Evolutionary conservation across 192 early-diverging fungal genomes (phyloP).

Genomic region (Kickxella alabastrina): DNA sequence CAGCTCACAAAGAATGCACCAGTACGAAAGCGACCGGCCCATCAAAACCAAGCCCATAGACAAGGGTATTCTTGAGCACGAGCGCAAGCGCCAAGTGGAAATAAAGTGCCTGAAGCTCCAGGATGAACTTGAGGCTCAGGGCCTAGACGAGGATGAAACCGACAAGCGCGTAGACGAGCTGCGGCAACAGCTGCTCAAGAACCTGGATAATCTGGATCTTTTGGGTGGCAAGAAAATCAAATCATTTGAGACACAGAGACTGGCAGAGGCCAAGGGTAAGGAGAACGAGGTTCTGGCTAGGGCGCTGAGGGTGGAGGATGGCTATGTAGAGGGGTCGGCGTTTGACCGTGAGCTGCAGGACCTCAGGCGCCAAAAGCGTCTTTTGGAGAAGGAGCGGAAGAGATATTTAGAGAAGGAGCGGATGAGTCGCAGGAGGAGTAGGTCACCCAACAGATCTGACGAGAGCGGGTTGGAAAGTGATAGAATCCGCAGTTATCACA

Average conservation of each 20-base stretch:
- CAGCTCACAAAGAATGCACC: background rate
- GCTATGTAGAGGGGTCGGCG: slow-evolving; percentile 69
- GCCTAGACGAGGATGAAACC: slow-evolving; percentile 62
- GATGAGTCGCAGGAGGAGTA: background rate
- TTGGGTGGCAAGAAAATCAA: slow-evolving; percentile 18
- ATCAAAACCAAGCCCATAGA: slow-evolving; percentile 29
- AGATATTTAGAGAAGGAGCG: slow-evolving; percentile 1
- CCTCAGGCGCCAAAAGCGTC: slow-evolving; percentile 31
- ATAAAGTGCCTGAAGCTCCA: slow-evolving; percentile 78
- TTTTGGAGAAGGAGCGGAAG: slow-evolving; percentile 27
- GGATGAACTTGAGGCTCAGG: slow-evolving; percentile 74
- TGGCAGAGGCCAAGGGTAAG: slow-evolving; percentile 65
- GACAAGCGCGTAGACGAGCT: slow-evolving; percentile 61
- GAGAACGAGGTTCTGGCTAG: slow-evolving; percentile 61
- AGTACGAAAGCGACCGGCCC: slow-evolving; percentile 44
- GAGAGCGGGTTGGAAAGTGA: background rate
- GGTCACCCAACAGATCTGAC: background rate
- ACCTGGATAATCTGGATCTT: slow-evolving; percentile 43
- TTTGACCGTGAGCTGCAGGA: slow-evolving; percentile 67
- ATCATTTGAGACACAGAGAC: slow-evolving; percentile 66
- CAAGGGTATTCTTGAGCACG: slow-evolving; percentile 69
- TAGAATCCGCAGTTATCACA: background rate
- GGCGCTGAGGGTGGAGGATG: slow-evolving; percentile 65
- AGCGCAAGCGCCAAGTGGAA: slow-evolving; percentile 84
- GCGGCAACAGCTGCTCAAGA: slow-evolving; percentile 55